phyloP scores from a whole-genome alignment of 305 asterid species.

The Fraxinus floribunda region DNA sequence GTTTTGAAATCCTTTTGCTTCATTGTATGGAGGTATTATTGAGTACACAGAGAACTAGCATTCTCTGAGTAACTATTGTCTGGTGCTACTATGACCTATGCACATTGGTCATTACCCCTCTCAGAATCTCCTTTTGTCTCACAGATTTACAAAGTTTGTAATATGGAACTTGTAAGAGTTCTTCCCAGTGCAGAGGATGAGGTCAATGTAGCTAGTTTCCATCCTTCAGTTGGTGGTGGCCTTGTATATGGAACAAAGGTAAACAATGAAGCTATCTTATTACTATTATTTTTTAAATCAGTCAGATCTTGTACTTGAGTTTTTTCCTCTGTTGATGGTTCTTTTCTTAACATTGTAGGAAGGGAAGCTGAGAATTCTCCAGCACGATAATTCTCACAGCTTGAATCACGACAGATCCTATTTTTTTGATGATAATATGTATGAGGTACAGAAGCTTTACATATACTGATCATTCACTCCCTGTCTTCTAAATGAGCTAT shows the following conservation, averaged over 20 bases:
- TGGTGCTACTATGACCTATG: constrained; percentile 6
- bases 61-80: neutral
- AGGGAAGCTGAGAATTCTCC: constrained; percentile 94
- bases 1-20: neutral
- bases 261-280: neutral
- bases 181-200: constrained; percentile 98
- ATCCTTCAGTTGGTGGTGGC: constrained; percentile 93
- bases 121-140: constrained; percentile 16
- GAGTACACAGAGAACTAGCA: constrained; percentile 6
- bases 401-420: constrained; percentile 44
- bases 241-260: constrained; percentile 99
- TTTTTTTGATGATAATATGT: constrained; percentile 62
- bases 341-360: constrained; percentile 50
- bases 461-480: neutral
- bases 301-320: neutral
- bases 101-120: neutral
- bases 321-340: constrained; percentile 10
- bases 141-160: constrained; percentile 86
- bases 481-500: neutral
- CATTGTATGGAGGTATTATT: neutral
- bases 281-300: neutral
- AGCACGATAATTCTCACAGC: constrained; percentile 57
- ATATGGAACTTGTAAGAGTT: constrained; percentile 94
- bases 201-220: constrained; percentile 97
- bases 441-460: constrained; percentile 57